A percentile compares a stretch with the other conserved stretches of the same genome.
phyloP scores from a whole-genome alignment of 164 flowering plant genomes.

The Dillenia turbinata region DNA sequence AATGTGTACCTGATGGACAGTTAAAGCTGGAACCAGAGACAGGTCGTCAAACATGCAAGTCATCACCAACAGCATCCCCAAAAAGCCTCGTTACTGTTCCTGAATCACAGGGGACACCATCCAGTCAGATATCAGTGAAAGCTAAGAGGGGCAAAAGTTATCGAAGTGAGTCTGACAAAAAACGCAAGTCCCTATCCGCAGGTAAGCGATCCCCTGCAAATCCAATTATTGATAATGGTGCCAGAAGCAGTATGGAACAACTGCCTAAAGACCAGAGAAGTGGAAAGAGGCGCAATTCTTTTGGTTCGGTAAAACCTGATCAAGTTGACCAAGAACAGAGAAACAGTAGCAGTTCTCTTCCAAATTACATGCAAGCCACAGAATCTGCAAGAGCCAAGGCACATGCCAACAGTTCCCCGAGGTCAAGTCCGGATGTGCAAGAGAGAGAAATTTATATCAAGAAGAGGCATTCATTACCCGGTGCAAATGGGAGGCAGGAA shows the following conservation, averaged over 20 bases:
- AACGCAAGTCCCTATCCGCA: conserved; percentile 34
- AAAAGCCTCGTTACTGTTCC: conserved; percentile 50
- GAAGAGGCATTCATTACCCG: conserved; percentile 81
- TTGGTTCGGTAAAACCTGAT: conserved; percentile 54
- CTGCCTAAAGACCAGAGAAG: conserved; percentile 46
- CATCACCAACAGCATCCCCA: conserved; percentile 71
- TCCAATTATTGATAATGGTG: conserved; percentile 41
- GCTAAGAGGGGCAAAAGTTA: conserved; percentile 38
- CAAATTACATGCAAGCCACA: conserved; percentile 98
- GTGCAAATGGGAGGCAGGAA: conserved; percentile 62
- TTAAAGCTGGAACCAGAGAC: conserved; percentile 21
- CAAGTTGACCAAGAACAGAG: conserved; percentile 59
- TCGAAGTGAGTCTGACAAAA: conserved; percentile 33
- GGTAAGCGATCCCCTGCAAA: conserved; percentile 49
- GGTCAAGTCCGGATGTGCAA: conserved; percentile 80
- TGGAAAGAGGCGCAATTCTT: conserved; percentile 67
- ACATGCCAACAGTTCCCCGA: conserved; percentile 58
- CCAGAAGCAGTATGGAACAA: conserved; percentile 47
- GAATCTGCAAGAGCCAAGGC: conserved; percentile 93
- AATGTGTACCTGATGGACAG: conserved; percentile 24
- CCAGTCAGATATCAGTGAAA: conserved; percentile 64
- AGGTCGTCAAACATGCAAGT: conserved; percentile 25
- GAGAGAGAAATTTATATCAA: conserved; percentile 60
- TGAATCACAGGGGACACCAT: conserved; percentile 80
- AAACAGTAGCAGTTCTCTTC: conserved; percentile 59